Conservation (phyloP, 2,329 filamentous ascomycete species). For the Dactylellina drechsleri region DNA sequence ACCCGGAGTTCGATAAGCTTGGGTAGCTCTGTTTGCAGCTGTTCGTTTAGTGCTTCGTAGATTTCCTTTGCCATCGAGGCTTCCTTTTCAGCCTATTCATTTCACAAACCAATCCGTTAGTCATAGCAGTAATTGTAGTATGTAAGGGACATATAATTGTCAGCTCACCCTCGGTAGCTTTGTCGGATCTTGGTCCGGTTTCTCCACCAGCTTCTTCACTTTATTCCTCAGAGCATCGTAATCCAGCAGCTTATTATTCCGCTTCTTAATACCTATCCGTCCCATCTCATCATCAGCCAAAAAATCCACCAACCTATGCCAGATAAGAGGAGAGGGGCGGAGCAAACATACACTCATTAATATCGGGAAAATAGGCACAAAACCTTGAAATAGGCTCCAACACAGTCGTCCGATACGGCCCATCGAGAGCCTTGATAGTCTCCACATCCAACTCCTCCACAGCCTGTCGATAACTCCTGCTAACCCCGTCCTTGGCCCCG, state of each 20-base stretch:
- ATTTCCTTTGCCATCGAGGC: slow-evolving; percentile 90
- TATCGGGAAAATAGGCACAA: slow-evolving; percentile 97
- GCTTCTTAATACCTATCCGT: slow-evolving; percentile 85
- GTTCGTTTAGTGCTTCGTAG: slow-evolving; percentile 97
- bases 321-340: not conserved
- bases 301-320: not conserved
- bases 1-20: slow-evolving; percentile 97
- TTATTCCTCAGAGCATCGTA: slow-evolving; percentile 96
- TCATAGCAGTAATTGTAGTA: not conserved
- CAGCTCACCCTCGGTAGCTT: slow-evolving; percentile 79
- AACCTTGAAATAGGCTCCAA: slow-evolving; percentile 95
- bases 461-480: slow-evolving; percentile 96
- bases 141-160: not conserved
- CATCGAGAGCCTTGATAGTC: slow-evolving; percentile 97
- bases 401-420: slow-evolving; percentile 93
- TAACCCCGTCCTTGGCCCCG: slow-evolving; percentile 92
- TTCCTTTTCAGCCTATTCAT: slow-evolving; percentile 80
- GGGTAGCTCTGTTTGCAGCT: slow-evolving; percentile 89
- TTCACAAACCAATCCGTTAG: not conserved
- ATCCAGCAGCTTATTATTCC: slow-evolving; percentile 96
- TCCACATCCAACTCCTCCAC: slow-evolving; percentile 97
- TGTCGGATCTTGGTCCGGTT: slow-evolving; percentile 97
- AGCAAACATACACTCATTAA: slow-evolving; percentile 84
- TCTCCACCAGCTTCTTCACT: slow-evolving; percentile 96
- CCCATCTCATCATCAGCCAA: not conserved